Evolutionary conservation across 345 rosid species (phyloP).

Genomic region (Barbarea vulgaris): DNA sequence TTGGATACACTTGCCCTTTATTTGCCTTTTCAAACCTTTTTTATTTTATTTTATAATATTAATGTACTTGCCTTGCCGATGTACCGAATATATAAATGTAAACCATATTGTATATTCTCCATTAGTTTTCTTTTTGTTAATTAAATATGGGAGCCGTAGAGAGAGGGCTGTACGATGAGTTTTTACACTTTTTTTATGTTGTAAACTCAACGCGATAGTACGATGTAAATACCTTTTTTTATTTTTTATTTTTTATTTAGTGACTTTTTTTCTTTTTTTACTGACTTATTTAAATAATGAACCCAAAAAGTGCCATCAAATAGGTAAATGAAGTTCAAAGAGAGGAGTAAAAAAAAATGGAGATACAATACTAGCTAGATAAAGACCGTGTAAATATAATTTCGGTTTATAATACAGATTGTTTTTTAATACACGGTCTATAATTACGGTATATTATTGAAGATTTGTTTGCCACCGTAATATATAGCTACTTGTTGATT

Average conservation of each 20-base stretch:
- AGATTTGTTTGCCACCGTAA: background rate
- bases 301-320: background rate
- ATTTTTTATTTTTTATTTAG: background rate
- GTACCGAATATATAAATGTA: slow-evolving; percentile 23
- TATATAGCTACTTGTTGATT: slow-evolving; percentile 19
- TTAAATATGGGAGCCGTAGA: slow-evolving; percentile 25
- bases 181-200: slow-evolving; percentile 8
- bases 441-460: background rate
- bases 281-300: background rate
- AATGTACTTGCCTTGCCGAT: slow-evolving; percentile 42
- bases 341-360: background rate
- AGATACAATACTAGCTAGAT: background rate
- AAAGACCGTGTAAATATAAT: background rate
- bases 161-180: slow-evolving; percentile 30
- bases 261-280: background rate
- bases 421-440: too few relatives aligned
- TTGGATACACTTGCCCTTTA: slow-evolving; percentile 50
- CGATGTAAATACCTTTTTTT: background rate
- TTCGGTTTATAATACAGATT: too few relatives aligned
- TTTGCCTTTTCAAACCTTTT: slow-evolving; percentile 22
- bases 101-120: too few relatives aligned
- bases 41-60: background rate
- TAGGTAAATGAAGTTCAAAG: background rate
- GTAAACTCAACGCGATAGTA: slow-evolving; percentile 8
- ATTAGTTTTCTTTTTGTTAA: slow-evolving; percentile 13